These are phyloP conservation scores for Phytophthora citrophthora DNA, from an alignment of 352 stramenopile species.

Conservation along the genomic window DNA sequence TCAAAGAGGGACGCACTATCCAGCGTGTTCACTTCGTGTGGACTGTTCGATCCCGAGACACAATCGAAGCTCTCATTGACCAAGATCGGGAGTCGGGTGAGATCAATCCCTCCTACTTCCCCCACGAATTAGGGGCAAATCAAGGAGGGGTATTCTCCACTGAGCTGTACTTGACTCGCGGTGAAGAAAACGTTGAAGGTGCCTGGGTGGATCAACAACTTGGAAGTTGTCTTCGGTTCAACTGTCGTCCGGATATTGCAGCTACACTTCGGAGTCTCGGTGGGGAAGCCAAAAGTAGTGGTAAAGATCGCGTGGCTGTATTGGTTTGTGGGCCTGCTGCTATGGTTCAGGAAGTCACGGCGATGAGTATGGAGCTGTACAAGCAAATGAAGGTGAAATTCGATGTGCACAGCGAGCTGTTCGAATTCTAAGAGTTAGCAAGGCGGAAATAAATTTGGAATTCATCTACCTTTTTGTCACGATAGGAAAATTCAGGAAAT, in stretches of 20 bases:
- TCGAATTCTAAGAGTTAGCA: constrained; percentile 28
- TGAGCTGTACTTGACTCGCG: constrained; percentile 44
- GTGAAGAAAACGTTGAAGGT: constrained; percentile 26
- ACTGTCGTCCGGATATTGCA: constrained; percentile 30
- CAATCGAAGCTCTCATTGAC: constrained; percentile 26
- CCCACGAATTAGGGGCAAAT: constrained; percentile 6
- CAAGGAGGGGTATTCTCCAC: constrained; percentile 30
- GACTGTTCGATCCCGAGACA: constrained; percentile 42
- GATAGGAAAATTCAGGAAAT: no score
- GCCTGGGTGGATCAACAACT: constrained; percentile 30
- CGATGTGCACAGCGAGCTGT: constrained; percentile 41
- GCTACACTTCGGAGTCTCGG: constrained; percentile 29
- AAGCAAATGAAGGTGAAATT: constrained; percentile 31
- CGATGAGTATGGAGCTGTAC: constrained; percentile 6
- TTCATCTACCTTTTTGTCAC: no score
- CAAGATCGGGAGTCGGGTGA: neutral
- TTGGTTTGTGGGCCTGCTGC: constrained; percentile 42
- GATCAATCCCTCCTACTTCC: constrained; percentile 19
- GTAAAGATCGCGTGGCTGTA: constrained; percentile 33
- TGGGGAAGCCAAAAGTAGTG: constrained; percentile 20
- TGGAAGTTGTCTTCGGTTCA: constrained; percentile 23
- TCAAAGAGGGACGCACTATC: constrained; percentile 7
- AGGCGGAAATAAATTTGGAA: no score
- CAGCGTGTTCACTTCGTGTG: constrained; percentile 47
- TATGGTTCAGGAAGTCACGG: constrained; percentile 34